These are phyloP conservation scores for Zygotorulaspora chibaensis DNA, from an alignment of 805 yeast genomes.

Conservation along the genomic window DNA sequence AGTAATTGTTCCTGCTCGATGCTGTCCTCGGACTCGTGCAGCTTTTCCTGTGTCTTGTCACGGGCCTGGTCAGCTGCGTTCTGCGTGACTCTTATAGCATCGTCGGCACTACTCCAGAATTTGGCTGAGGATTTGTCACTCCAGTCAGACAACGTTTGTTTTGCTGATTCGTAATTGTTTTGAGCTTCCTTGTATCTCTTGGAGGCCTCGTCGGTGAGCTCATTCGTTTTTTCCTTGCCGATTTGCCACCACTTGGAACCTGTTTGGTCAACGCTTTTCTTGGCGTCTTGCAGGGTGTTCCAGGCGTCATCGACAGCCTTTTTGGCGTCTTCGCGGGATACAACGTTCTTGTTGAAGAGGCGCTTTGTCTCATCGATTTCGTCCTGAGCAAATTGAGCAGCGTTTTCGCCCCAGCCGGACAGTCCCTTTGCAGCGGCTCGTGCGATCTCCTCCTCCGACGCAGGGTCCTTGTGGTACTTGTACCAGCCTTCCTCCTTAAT, in stretches of 20 bases:
- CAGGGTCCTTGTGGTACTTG: slow-evolving; percentile 19
- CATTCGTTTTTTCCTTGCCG: slow-evolving; percentile 38
- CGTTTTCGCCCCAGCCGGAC: slow-evolving; percentile 47
- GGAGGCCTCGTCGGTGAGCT: slow-evolving; percentile 33
- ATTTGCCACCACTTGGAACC: slow-evolving; percentile 38
- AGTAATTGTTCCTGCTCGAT: slow-evolving; percentile 12
- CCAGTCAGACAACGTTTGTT: slow-evolving; percentile 27
- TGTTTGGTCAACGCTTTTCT: slow-evolving; percentile 33
- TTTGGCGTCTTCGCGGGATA: slow-evolving; percentile 35
- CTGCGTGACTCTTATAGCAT: slow-evolving; percentile 29
- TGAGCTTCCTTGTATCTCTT: slow-evolving; percentile 30
- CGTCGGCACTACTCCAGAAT: slow-evolving; percentile 34
- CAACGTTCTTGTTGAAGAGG: slow-evolving; percentile 37
- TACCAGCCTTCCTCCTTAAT: slow-evolving; percentile 37
- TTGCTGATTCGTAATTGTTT: slow-evolving; percentile 17
- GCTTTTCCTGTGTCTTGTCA: slow-evolving; percentile 12
- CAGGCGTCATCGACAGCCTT: slow-evolving; percentile 36
- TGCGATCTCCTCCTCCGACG: slow-evolving; percentile 35
- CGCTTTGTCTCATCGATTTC: slow-evolving; percentile 36
- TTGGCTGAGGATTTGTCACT: slow-evolving; percentile 26
- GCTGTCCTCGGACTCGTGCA: slow-evolving; percentile 5
- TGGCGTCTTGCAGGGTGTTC: slow-evolving; percentile 33
- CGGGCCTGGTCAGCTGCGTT: slow-evolving; percentile 18
- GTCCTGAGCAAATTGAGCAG: slow-evolving; percentile 42
- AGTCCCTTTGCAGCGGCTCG: slow-evolving; percentile 35